Conservation (phyloP, 805 yeast species). For the Wickerhamomyces rabaulensis region DNA sequence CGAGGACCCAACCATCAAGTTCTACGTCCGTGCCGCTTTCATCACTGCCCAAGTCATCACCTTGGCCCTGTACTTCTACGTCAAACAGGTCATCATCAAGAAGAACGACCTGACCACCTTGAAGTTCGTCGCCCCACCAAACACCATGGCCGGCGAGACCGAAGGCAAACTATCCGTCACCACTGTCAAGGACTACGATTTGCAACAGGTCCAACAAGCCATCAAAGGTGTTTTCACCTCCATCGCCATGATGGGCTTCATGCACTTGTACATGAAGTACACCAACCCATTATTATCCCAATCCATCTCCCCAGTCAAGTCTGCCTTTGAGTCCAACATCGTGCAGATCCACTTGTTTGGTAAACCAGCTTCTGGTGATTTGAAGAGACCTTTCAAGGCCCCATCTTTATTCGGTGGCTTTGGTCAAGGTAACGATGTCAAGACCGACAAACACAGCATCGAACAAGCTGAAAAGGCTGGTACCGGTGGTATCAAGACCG, state of each 20-base stretch:
- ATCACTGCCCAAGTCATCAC: conserved; percentile 60
- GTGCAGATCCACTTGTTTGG: conserved; percentile 89
- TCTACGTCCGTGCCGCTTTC: conserved; percentile 74
- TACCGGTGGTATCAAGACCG: conserved; percentile 68
- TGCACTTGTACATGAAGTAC: conserved; percentile 96
- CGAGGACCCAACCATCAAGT: conserved; percentile 71
- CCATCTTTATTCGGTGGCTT: conserved; percentile 68
- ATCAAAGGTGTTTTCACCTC: conserved; percentile 84
- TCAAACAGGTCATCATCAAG: conserved; percentile 53
- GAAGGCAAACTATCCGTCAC: conserved; percentile 76
- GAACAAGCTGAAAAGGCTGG: conserved; percentile 84
- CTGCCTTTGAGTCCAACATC: conserved; percentile 83
- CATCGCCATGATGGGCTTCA: conserved; percentile 94
- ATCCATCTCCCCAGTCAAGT: conserved; percentile 83
- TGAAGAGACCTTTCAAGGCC: conserved; percentile 95
- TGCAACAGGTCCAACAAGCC: conserved; percentile 74
- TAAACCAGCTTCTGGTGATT: conserved; percentile 77
- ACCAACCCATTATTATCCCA: conserved; percentile 97
- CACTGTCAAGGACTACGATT: conserved; percentile 92
- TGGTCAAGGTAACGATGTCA: conserved; percentile 42
- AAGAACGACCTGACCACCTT: conserved; percentile 89
- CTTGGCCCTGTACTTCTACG: conserved; percentile 58
- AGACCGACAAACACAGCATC: conserved; percentile 84
- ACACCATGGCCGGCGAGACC: conserved; percentile 69
- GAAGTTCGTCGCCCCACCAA: conserved; percentile 85